Base-by-base conservation (phyloP, 1,284 basidiomycete genomes). In the Pyrrhoderma noxium region DNA sequence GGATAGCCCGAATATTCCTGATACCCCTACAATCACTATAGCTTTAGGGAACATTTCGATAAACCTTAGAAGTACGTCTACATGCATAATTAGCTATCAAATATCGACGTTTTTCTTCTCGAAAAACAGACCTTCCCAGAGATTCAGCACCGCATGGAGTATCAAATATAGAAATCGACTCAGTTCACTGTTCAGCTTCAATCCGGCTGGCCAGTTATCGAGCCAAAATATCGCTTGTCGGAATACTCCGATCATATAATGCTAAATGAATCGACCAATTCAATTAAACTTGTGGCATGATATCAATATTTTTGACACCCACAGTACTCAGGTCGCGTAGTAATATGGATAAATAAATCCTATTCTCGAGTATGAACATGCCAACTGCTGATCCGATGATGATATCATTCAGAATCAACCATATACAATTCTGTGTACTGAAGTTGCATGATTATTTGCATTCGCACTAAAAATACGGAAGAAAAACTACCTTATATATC, bases 101-200 rank as follows among this genome's bases (percentile, higher is more conserved):
- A 40, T 16, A 40, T 16, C n/a, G n/a, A 40, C 8, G 14, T 5
- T 40, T 7, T 16, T 7, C 8, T n/a, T 40, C 38, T 16, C n/a
- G 38, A 18, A 11, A 37, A n/a, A 70, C 82, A 47, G 53, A 89
- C 89, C 67, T 35, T 77, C 77, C 88, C 89, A 94, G 4, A 75
- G 61, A 2, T 70, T 70, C 4, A 89, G 76, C 3, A 85, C 57
- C 21, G 76, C 74, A 1, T 81, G 71, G 51, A 94, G 85, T 0
- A 79, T 73, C 53, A 82, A 76, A 31, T 84, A 82, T 60, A 93
- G 89, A 62, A 95, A 89, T 16, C 75, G 71, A 58, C 91, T 89
- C 14, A 98, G 76, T 58, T 97, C 91, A 0, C 91, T 92, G 64
- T 99, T 99, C 53, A 99, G 82, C 68, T 99, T 99, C 40, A 99